Conservation (phyloP, 768 basidiomycete species). For the Calocybe cyanea region DNA sequence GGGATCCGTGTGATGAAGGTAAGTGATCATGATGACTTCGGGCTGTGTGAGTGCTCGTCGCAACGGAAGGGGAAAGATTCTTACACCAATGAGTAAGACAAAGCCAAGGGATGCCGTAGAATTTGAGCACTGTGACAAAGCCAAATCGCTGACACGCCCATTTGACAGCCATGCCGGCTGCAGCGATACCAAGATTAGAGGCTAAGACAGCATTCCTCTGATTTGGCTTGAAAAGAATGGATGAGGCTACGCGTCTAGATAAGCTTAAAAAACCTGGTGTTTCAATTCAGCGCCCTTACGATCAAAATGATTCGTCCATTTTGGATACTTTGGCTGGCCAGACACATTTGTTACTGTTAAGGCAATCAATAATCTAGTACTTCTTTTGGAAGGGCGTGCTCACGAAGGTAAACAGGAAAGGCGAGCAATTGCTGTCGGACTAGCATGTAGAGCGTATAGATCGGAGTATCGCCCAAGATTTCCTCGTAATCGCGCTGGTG, state of each 20-base stretch:
- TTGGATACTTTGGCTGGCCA: conserved; percentile 54
- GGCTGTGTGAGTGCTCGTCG: too few relatives aligned
- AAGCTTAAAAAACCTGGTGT: too few relatives aligned
- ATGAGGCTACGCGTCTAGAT: conserved; percentile 37
- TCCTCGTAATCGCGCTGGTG: conserved; percentile 60
- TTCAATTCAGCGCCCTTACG: conserved; percentile 32
- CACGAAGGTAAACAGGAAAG: conserved; percentile 59
- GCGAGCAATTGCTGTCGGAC: conserved; percentile 55
- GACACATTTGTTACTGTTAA: conserved; percentile 58
- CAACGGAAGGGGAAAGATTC: too few relatives aligned
- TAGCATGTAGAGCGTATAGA: conserved; percentile 54
- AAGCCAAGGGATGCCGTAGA: conserved; percentile 54
- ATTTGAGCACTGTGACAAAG: conserved; percentile 37
- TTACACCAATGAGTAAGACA: conserved; percentile 52
- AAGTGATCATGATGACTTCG: conserved; percentile 50
- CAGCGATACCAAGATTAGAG: conserved; percentile 52
- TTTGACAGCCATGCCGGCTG: conserved; percentile 39
- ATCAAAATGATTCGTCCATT: conserved; percentile 63
- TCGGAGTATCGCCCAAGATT: conserved; percentile 54
- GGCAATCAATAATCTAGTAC: neutral
- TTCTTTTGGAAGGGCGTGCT: conserved; percentile 20
- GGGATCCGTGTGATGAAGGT: conserved; percentile 61
- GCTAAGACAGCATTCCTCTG: conserved; percentile 51
- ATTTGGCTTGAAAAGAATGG: conserved; percentile 49
- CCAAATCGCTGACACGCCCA: conserved; percentile 36